Evolutionary conservation across 371 early-diverging fungal species (phyloP).

Genomic region (Mycotypha africana): DNA sequence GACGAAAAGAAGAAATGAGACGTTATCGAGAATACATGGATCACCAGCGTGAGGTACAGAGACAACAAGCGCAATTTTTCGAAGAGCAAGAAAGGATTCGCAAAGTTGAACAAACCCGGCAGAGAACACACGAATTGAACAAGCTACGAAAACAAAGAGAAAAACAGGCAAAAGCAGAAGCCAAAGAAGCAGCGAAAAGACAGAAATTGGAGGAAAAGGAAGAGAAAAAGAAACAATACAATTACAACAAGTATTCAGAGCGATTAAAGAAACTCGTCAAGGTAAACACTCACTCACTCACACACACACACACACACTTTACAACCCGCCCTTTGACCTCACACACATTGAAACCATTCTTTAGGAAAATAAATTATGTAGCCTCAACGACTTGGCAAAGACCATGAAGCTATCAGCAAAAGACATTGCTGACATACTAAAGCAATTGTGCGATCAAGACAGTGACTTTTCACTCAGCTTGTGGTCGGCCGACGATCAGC

Average conservation of each 20-base stretch:
- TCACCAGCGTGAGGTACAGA: constrained; percentile 27
- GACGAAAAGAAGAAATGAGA: constrained; percentile 50
- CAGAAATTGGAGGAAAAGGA: constrained; percentile 28
- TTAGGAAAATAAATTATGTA: constrained; percentile 14
- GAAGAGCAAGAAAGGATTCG: constrained; percentile 29
- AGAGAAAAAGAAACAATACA: constrained; percentile 15
- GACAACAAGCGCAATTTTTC: constrained; percentile 27
- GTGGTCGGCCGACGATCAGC: constrained; percentile 12
- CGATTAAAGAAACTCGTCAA: constrained; percentile 24
- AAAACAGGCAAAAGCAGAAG: constrained; percentile 26
- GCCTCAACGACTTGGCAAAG: constrained; percentile 4
- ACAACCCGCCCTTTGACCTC: no score
- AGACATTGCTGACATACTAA: constrained; percentile 14
- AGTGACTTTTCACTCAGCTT: constrained; percentile 15
- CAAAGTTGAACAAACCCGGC: constrained; percentile 31
- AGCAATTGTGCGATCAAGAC: constrained; percentile 13
- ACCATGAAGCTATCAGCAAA: background rate
- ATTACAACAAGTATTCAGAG: constrained; percentile 25
- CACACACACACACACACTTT: background rate
- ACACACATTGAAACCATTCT: no score
- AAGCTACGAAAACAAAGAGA: constrained; percentile 20
- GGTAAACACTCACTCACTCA: constrained; percentile 6
- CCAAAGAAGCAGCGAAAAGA: constrained; percentile 25
- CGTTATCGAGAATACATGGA: constrained; percentile 48
- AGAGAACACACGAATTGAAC: constrained; percentile 29